Evolutionary conservation across 2,329 filamentous ascomycete genomes (phyloP).

Genomic region (Fusarium coffeatum): DNA sequence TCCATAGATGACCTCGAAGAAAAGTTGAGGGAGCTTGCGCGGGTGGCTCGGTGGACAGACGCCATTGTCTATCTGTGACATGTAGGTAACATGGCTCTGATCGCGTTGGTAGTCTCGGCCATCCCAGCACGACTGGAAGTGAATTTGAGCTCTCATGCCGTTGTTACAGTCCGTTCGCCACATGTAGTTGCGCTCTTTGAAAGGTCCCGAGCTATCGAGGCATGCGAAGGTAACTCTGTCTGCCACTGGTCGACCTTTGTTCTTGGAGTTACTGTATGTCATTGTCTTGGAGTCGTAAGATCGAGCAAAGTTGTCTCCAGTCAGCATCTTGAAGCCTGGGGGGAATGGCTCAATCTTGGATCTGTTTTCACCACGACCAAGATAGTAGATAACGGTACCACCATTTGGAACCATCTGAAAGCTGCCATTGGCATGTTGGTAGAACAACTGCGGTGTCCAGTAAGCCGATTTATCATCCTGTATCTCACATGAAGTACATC

Average conservation of each 20-base stretch:
- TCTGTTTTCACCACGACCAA: constrained; percentile 41
- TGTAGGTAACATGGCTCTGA: constrained; percentile 41
- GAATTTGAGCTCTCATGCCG: constrained; percentile 42
- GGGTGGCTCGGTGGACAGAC: constrained; percentile 40
- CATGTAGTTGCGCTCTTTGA: constrained; percentile 39
- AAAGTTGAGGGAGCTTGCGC: constrained; percentile 37
- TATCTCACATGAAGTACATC: constrained; percentile 41
- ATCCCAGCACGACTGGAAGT: constrained; percentile 44
- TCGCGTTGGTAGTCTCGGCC: constrained; percentile 37
- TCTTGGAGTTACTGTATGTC: constrained; percentile 31
- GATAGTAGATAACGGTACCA: constrained; percentile 41
- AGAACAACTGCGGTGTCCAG: constrained; percentile 43
- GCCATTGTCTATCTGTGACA: constrained; percentile 43
- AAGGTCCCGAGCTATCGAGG: constrained; percentile 38
- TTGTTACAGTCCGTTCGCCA: constrained; percentile 38
- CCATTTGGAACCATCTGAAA: constrained; percentile 42
- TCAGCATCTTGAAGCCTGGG: constrained; percentile 41
- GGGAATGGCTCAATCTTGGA: constrained; percentile 41
- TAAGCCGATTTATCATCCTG: constrained; percentile 44
- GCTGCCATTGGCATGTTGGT: constrained; percentile 37
- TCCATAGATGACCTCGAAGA: constrained; percentile 41
- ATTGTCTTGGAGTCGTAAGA: constrained; percentile 34
- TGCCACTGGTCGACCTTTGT: constrained; percentile 26
- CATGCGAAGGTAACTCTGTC: constrained; percentile 44
- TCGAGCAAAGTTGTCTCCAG: constrained; percentile 32